Base-by-base conservation (phyloP, 2,329 filamentous ascomycete genomes). In the Phialocephala sp. region DNA sequence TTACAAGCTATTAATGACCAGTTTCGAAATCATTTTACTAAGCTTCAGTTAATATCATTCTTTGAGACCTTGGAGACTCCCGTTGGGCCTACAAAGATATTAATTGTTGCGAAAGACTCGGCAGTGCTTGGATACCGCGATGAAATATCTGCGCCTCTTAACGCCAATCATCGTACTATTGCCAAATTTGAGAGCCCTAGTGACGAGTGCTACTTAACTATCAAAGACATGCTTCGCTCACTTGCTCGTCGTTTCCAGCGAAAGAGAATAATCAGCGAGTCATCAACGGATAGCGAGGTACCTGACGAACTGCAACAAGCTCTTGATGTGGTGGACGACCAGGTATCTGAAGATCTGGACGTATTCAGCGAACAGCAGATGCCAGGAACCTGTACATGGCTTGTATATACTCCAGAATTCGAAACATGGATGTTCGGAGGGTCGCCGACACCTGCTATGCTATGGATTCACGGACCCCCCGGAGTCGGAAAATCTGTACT, bases 1-100 rank as follows among this genome's bases (percentile, higher is more conserved):
- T 60, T 83, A 9, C 68, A 76, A 54, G 72, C 76, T 2, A 77
- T 84, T 62, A 84, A 84, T 68, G 79, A 83, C 2, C 70, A 77
- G 36, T 84, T 84, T 66, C 78, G 79, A 0, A 76, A 81, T 57
- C 70, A 78, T 65, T 76, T 77, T 0, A 67, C 72, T 3, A 74
- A 75, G 27, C 45, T 80, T 3, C 62, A 74, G 2, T 75, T 80
- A 1, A 73, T 75, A 56, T 83, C 81, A 0, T 84, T 84, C 66
- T 83, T 82, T 67, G 82, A 84, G 67, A 83, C 80, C 0, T 69
- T 76, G 22, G 72, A 72, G 18, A 73, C 74, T 4, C 65, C 67
- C 32, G 65, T 76, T 12, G 76, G 72, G 27, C 54, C 72, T 2
- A 69, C 71, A 39, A 65, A 58, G 35, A 60, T 58, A 1, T 35